Percentiles rank a stretch among this genome's conserved stretches.
Conservation (phyloP, 345 rosid species). For the Orychophragmus violaceus region DNA sequence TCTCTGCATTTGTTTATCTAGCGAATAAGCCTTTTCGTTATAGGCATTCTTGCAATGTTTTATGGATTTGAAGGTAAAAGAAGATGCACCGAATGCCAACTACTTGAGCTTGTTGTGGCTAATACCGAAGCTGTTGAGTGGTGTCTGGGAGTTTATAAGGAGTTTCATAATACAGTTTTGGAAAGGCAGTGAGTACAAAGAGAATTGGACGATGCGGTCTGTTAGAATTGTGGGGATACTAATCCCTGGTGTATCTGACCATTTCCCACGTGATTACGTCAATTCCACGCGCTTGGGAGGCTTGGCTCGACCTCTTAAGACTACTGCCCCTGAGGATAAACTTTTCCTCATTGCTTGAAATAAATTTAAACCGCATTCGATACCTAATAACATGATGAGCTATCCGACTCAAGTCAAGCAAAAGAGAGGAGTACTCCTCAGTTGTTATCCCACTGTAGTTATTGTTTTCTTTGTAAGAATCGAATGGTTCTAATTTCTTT, state of each 20-base stretch:
- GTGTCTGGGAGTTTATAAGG: slow-evolving; percentile 42
- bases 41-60: not conserved
- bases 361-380: too few relatives aligned
- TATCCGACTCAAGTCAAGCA: not conserved
- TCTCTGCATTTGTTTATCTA: not conserved
- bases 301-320: slow-evolving; percentile 14
- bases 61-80: slow-evolving; percentile 19
- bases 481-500: not conserved
- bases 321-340: slow-evolving; percentile 8
- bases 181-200: slow-evolving; percentile 37
- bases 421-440: not conserved
- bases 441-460: not conserved
- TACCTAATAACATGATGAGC: not conserved
- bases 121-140: slow-evolving; percentile 29
- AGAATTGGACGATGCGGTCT: slow-evolving; percentile 30
- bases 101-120: slow-evolving; percentile 19
- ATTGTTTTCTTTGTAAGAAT: not conserved
- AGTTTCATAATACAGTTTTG: slow-evolving; percentile 28
- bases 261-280: slow-evolving; percentile 36
- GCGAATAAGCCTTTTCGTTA: not conserved
- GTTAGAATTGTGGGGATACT: slow-evolving; percentile 28
- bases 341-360: slow-evolving; percentile 25
- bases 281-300: slow-evolving; percentile 37
- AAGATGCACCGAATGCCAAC: slow-evolving; percentile 39
- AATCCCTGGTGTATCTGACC: slow-evolving; percentile 37